Conservation (phyloP, 1,139 yeast genomes). For the Suhomyces panamericanus region DNA sequence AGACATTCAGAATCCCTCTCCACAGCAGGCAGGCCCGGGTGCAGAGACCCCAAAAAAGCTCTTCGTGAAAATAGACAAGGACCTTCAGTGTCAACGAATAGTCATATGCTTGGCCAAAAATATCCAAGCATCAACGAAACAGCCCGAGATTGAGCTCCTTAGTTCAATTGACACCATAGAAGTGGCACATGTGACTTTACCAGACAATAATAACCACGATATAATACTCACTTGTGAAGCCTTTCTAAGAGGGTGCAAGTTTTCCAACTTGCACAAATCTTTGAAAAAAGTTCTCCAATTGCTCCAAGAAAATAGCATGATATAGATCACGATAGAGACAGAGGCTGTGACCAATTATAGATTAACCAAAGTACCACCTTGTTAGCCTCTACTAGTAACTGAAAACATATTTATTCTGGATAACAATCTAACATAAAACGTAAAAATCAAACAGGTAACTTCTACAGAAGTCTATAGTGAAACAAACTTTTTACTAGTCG, state of each 20-base stretch:
- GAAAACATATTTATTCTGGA: slow-evolving; percentile 4
- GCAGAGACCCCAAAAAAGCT: slow-evolving; percentile 4
- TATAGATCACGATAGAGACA: no score
- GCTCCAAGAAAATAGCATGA: slow-evolving; percentile 5
- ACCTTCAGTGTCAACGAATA: slow-evolving; percentile 28
- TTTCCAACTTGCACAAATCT: slow-evolving; percentile 21
- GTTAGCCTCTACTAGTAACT: neutral
- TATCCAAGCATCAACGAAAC: neutral
- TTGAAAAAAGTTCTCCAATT: slow-evolving; percentile 18
- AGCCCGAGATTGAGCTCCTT: slow-evolving; percentile 19
- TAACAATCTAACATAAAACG: slow-evolving; percentile 13
- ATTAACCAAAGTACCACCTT: neutral
- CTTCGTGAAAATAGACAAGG: slow-evolving; percentile 22
- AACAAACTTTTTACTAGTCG: slow-evolving; percentile 6
- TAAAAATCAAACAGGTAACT: slow-evolving; percentile 3
- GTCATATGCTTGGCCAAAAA: slow-evolving; percentile 10
- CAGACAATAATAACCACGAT: slow-evolving; percentile 2
- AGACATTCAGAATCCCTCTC: slow-evolving; percentile 6
- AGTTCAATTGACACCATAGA: slow-evolving; percentile 23
- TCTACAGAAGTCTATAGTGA: slow-evolving; percentile 6
- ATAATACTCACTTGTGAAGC: slow-evolving; percentile 15
- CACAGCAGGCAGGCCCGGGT: slow-evolving; percentile 2
- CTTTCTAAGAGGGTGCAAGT: slow-evolving; percentile 18
- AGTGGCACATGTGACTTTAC: slow-evolving; percentile 11
- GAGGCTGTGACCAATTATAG: neutral